Conservation (phyloP, 1,139 yeast genomes). For the Scheffersomyces titani region DNA sequence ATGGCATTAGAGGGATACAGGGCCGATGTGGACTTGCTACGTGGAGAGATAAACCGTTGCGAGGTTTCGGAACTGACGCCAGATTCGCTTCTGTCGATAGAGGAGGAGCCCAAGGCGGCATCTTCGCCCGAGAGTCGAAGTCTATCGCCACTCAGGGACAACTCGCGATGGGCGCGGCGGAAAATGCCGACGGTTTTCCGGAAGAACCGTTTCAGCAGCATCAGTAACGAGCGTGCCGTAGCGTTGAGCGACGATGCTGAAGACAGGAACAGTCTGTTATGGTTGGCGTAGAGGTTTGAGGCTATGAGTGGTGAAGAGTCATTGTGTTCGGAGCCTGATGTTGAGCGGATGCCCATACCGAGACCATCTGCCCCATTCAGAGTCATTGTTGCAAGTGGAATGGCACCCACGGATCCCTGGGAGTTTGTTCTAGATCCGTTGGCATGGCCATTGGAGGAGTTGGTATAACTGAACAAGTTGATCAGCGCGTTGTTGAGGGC, state of each 20-base stretch:
- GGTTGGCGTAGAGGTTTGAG: constrained; percentile 12
- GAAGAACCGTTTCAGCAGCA: constrained; percentile 15
- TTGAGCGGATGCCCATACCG: background rate
- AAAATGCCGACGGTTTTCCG: constrained; percentile 20
- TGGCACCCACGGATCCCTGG: constrained; percentile 28
- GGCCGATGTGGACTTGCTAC: constrained; percentile 22
- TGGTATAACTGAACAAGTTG: constrained; percentile 23
- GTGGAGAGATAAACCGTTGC: constrained; percentile 41
- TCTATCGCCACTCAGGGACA: constrained; percentile 23
- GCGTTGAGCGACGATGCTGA: constrained; percentile 19
- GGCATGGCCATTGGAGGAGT: constrained; percentile 10
- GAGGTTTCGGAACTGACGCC: constrained; percentile 4
- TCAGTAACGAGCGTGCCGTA: constrained; percentile 14
- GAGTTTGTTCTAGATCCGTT: constrained; percentile 23
- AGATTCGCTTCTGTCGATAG: background rate
- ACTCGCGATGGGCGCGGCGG: constrained; percentile 27
- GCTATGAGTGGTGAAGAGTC: constrained; percentile 35
- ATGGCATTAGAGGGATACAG: constrained; percentile 75
- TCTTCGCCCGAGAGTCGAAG: constrained; percentile 11
- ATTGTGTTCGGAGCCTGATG: constrained; percentile 9
- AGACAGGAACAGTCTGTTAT: constrained; percentile 22
- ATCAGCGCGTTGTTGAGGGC: constrained; percentile 44
- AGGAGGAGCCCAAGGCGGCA: background rate
- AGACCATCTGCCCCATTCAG: constrained; percentile 7
- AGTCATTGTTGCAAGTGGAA: constrained; percentile 28